Evolutionary conservation across 2,329 filamentous ascomycete genomes (phyloP).

Genomic region (Colletotrichum sp.): DNA sequence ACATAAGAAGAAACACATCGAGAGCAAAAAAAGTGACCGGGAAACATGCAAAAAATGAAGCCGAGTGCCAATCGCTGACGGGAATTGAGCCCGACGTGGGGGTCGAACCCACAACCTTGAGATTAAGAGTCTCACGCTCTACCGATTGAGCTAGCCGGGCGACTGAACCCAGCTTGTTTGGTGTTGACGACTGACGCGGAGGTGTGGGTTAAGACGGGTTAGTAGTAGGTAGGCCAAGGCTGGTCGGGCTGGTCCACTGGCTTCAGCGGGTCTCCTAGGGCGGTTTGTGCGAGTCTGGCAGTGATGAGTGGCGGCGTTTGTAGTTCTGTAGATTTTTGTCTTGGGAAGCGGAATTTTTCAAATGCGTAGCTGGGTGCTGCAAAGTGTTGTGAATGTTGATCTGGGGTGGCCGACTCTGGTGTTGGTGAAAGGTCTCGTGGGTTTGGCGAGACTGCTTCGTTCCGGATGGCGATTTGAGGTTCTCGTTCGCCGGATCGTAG

Average conservation of each 20-base stretch:
- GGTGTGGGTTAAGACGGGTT: not conserved
- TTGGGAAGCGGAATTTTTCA: no score
- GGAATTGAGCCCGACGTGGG: constrained; percentile 21
- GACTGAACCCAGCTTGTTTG: constrained; percentile 1
- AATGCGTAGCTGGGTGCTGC: no score
- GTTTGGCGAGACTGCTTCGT: not conserved
- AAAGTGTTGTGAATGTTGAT: not conserved
- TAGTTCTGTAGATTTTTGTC: no score
- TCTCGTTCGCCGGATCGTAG: not conserved
- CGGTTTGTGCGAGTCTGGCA: not conserved
- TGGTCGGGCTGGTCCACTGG: not conserved
- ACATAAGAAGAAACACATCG: not conserved
- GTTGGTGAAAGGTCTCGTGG: no score
- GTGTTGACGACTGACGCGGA: not conserved
- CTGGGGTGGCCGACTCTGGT: not conserved
- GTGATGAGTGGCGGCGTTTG: not conserved
- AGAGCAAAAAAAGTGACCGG: no score
- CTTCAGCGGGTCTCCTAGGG: not conserved
- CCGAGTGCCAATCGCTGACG: not conserved
- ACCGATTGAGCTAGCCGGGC: constrained; percentile 72
- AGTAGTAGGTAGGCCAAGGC: not conserved
- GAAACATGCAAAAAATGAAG: not conserved
- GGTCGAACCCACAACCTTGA: constrained; percentile 62
- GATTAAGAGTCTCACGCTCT: constrained; percentile 77
- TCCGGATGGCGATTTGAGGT: not conserved